phyloP scores from a whole-genome alignment of 306 rosid genomes.

The Biancaea sappan region DNA sequence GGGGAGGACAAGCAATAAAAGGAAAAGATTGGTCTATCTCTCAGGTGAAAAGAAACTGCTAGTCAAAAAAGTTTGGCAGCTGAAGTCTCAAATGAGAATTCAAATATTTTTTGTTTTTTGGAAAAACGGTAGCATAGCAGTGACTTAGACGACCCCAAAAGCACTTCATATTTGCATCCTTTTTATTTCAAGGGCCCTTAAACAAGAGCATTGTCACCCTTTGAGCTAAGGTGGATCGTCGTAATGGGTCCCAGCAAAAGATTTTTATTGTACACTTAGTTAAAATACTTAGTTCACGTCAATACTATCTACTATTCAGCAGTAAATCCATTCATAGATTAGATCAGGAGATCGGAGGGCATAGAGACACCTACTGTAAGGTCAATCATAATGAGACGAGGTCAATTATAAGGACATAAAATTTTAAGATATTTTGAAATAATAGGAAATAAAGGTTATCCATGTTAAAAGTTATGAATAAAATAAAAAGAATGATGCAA shows the following conservation, averaged over 20 bases:
- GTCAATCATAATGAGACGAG: background rate
- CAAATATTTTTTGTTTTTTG: no score
- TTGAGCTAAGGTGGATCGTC: constrained; percentile 6
- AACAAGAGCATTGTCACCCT: background rate
- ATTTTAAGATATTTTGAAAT: background rate
- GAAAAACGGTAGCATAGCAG: background rate
- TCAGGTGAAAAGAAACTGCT: background rate
- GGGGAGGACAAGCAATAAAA: background rate
- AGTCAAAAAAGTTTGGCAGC: background rate
- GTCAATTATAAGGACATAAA: background rate
- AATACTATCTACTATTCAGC: background rate
- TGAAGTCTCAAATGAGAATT: background rate
- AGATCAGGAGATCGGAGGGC: background rate
- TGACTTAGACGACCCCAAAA: background rate
- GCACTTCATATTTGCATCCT: background rate
- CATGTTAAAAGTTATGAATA: no score
- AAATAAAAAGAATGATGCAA: no score
- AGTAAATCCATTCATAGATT: no score
- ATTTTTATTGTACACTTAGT: background rate
- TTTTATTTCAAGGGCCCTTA: background rate
- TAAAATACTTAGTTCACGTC: background rate
- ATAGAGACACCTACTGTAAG: background rate
- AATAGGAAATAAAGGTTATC: no score
- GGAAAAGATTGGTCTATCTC: constrained; percentile 7
- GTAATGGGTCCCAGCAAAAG: constrained; percentile 16